Conservation (phyloP, 1,139 yeast genomes). For the Yamadazyma dendronema region DNA sequence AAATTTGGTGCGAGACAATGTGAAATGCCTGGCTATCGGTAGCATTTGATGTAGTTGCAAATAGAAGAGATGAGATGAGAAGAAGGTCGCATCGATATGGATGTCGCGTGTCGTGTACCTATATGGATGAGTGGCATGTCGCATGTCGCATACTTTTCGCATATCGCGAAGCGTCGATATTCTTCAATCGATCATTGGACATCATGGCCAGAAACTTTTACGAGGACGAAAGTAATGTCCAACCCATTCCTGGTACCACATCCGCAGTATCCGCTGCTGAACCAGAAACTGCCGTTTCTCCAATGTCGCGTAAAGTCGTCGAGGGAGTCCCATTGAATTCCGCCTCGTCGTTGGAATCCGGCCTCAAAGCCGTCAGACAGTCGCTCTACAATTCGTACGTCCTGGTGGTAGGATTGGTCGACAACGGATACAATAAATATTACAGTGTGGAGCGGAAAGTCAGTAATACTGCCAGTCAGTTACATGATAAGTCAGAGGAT, state of each 20-base stretch:
- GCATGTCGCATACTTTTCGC: no score
- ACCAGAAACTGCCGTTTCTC: constrained; percentile 12
- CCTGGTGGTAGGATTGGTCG: constrained; percentile 21
- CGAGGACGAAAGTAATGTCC: constrained; percentile 52
- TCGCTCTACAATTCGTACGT: constrained; percentile 17
- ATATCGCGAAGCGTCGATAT: no score
- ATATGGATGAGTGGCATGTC: no score
- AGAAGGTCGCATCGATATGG: no score
- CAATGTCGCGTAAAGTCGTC: constrained; percentile 34
- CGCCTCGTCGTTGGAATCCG: constrained; percentile 45
- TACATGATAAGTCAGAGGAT: constrained; percentile 73
- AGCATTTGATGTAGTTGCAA: no score
- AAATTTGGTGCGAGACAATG: no score
- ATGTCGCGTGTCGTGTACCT: no score
- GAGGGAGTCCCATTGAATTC: constrained; percentile 62
- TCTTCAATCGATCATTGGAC: no score
- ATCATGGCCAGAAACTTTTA: constrained; percentile 50
- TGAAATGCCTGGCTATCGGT: no score
- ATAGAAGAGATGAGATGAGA: no score
- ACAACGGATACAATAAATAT: constrained; percentile 46
- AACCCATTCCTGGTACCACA: constrained; percentile 57
- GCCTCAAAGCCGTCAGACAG: constrained; percentile 48
- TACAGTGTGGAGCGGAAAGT: constrained; percentile 65
- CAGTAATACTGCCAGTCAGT: constrained; percentile 61
- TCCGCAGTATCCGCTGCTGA: no score